Evolutionary conservation across 805 yeast species (phyloP).

Genomic region (Osmozyma mogii): DNA sequence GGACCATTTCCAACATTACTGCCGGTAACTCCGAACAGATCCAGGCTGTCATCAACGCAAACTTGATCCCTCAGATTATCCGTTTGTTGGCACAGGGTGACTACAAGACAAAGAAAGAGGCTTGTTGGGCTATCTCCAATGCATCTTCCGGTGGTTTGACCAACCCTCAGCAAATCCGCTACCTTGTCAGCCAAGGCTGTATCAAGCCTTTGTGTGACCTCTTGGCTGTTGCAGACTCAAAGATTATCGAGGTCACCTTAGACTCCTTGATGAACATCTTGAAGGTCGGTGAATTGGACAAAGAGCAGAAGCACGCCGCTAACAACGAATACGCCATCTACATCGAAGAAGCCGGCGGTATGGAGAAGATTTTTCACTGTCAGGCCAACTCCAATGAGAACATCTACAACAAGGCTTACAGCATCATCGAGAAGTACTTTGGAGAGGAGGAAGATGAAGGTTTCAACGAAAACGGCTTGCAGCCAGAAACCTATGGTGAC

Average conservation of each 20-base stretch:
- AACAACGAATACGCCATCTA: conserved; percentile 82
- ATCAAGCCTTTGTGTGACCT: conserved; percentile 95
- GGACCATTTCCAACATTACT: conserved; percentile 97
- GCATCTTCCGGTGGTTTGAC: conserved; percentile 94
- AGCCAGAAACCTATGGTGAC: conserved; percentile 71
- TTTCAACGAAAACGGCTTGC: conserved; percentile 59
- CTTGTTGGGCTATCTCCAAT: conserved; percentile 98
- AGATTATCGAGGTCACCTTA: conserved; percentile 87
- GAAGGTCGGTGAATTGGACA: conserved; percentile 90
- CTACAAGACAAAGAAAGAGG: conserved; percentile 95
- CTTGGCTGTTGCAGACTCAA: conserved; percentile 78
- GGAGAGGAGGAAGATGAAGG: conserved; percentile 73
- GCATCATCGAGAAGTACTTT: conserved; percentile 86
- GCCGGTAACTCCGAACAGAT: conserved; percentile 96
- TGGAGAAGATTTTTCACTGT: conserved; percentile 90
- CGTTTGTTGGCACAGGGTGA: conserved; percentile 75
- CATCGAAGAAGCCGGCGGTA: conserved; percentile 97
- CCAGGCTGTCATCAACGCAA: conserved; percentile 93
- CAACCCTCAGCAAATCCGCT: conserved; percentile 89
- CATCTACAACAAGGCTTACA: conserved; percentile 85
- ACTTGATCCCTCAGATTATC: conserved; percentile 85
- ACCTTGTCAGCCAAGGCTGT: conserved; percentile 90
- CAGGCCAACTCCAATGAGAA: conserved; percentile 89
- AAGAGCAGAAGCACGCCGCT: conserved; percentile 60
- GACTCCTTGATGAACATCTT: conserved; percentile 93